Evolutionary conservation across 2,329 filamentous ascomycete genomes (phyloP), one percentile per base, ranked within the genome.

Genomic region (Xylaria multiplex): DNA sequence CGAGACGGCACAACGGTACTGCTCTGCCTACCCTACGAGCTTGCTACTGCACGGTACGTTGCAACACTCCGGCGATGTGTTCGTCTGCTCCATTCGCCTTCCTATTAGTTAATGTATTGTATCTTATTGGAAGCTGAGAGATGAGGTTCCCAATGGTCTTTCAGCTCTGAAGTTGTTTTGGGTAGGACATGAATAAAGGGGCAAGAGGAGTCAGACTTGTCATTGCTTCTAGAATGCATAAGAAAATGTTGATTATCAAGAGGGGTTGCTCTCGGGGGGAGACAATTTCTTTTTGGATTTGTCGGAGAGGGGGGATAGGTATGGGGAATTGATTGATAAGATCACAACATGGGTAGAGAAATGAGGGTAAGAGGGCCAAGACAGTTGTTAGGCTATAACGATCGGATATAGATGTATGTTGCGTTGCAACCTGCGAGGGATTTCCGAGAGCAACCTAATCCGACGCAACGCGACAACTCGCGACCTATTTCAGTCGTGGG

Each of bases 351-450:
- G 48, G 49, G 53, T 30, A 35, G 46, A 16, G 32, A 49, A 32
- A 30, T 11, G 48, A 30, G 59, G 50, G 46, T 46, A 8, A 63
- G 45, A 22, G 49, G 53, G 48, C 32, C 48, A 45, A 55, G 64
- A 54, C 54, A 48, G 37, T 24, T 48, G 56, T 45, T n/a, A 32
- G 37, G n/a, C 22, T 52, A 52, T 62, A 58, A 46, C 46, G 53
- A 65, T 27, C 62, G 46, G 56, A 59, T 54, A 14, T 35, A 42
- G 32, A 24, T 7, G 35, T 53, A 37, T 22, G 56, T 42, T 37
- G 62, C 53, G 53, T 57, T 22, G 52, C 52, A 62, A 50, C 43
- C 37, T 66, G 59, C 54, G 59, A 62, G 64, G 59, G 59, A 66
- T 64, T 63, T 63, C 40, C 35, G 30, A 57, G 42, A 14, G 27